Percentiles rank a stretch among this genome's conserved stretches.
These are phyloP conservation scores for Colletotrichum euphorbiae DNA, from an alignment of 2,329 filamentous ascomycete genomes.

Conservation along the genomic window DNA sequence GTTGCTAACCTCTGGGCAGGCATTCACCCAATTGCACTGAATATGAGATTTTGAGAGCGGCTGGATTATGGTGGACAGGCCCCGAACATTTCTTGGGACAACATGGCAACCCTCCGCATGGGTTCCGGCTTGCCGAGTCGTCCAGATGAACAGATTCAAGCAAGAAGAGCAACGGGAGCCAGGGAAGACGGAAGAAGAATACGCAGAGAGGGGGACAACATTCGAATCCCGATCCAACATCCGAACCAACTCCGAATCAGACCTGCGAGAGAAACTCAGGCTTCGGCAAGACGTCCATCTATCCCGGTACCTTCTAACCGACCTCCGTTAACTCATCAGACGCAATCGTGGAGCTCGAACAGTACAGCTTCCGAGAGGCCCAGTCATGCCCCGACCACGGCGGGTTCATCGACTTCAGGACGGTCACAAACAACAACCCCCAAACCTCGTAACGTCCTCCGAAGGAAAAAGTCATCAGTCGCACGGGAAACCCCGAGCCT, in stretches of 20 bases:
- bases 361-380: slow-evolving; percentile 49
- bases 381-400: slow-evolving; percentile 48
- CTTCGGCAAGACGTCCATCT: slow-evolving; percentile 46
- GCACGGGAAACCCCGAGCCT: slow-evolving; percentile 51
- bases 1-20: slow-evolving; percentile 31
- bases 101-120: slow-evolving; percentile 57
- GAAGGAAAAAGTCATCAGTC: slow-evolving; percentile 62
- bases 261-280: slow-evolving; percentile 53
- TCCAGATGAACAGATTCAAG: slow-evolving; percentile 51
- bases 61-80: slow-evolving; percentile 40
- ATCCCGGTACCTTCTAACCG: slow-evolving; percentile 44
- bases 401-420: slow-evolving; percentile 50
- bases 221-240: slow-evolving; percentile 23
- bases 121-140: slow-evolving; percentile 55
- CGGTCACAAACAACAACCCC: slow-evolving; percentile 49
- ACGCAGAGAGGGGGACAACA: slow-evolving; percentile 32
- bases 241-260: slow-evolving; percentile 40
- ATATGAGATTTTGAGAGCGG: slow-evolving; percentile 30
- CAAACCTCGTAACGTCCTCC: slow-evolving; percentile 57
- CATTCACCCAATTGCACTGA: slow-evolving; percentile 26
- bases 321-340: slow-evolving; percentile 55
- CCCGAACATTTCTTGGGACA: slow-evolving; percentile 45
- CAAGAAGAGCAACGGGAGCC: slow-evolving; percentile 43
- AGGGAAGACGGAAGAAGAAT: slow-evolving; percentile 32
- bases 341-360: slow-evolving; percentile 56